phyloP scores from a whole-genome alignment of 148 eudicot genomes.

The Cornus suecica region DNA sequence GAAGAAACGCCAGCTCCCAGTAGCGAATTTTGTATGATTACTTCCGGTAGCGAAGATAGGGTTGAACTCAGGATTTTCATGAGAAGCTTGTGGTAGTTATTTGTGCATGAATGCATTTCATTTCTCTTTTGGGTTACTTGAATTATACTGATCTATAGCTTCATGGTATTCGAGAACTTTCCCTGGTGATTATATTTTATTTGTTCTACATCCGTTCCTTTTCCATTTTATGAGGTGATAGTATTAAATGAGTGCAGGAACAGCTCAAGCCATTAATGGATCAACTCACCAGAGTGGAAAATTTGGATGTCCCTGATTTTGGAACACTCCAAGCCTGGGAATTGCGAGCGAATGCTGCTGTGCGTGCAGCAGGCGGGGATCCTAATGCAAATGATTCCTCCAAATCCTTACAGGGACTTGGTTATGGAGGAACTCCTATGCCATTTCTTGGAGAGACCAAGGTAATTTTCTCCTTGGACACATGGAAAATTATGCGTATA shows the following conservation, averaged over 20 bases:
- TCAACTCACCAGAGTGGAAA: slow-evolving; percentile 65
- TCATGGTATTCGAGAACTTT: background rate
- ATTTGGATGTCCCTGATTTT: slow-evolving; percentile 57
- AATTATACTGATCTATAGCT: background rate
- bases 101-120: background rate
- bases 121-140: background rate
- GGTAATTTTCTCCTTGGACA: slow-evolving; percentile 35
- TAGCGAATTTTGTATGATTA: no score
- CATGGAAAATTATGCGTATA: background rate
- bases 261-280: slow-evolving; percentile 86
- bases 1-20: no score
- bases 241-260: slow-evolving; percentile 40
- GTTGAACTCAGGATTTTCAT: background rate
- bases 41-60: no score
- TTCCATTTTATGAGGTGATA: background rate
- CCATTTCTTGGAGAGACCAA: slow-evolving; percentile 83
- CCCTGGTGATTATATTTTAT: background rate
- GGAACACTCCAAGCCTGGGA: slow-evolving; percentile 94
- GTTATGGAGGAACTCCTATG: slow-evolving; percentile 74
- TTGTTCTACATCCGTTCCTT: background rate
- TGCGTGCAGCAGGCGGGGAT: slow-evolving; percentile 55
- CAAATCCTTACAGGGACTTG: slow-evolving; percentile 46
- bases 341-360: slow-evolving; percentile 66
- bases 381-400: slow-evolving; percentile 44
- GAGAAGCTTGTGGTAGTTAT: background rate